Evolutionary conservation across 768 basidiomycete species (phyloP).

Genomic region (Royoungia palumana): DNA sequence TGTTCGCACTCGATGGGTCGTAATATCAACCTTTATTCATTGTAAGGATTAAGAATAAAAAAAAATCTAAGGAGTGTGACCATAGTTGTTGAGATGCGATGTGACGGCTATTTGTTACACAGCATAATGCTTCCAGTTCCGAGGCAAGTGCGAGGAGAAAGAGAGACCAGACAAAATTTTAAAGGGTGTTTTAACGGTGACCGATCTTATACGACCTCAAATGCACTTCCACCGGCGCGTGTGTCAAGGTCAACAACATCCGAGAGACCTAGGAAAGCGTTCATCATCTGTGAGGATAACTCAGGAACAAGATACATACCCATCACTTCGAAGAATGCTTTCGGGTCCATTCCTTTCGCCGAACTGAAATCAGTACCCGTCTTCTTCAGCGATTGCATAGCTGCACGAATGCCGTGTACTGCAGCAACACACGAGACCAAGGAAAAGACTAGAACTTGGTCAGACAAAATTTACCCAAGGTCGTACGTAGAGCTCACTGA

Average conservation of each 20-base stretch:
- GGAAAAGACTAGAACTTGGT: constrained; percentile 55
- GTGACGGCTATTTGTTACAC: constrained; percentile 20
- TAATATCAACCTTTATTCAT: constrained; percentile 13
- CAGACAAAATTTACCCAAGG: neutral
- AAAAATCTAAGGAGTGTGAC: constrained; percentile 21
- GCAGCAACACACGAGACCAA: constrained; percentile 74
- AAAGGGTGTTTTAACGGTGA: neutral
- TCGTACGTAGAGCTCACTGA: constrained; percentile 48
- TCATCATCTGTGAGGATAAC: neutral
- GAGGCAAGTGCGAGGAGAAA: neutral
- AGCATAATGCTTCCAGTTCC: constrained; percentile 6
- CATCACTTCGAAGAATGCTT: constrained; percentile 75
- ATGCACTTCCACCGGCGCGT: constrained; percentile 57
- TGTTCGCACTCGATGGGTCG: constrained; percentile 1
- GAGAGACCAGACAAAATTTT: neutral
- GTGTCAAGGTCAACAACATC: constrained; percentile 55
- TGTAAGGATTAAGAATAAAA: constrained; percentile 20
- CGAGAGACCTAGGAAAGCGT: constrained; percentile 40
- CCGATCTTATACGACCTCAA: constrained; percentile 42
- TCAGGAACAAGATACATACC: constrained; percentile 37
- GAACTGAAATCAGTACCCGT: constrained; percentile 70
- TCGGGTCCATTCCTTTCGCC: constrained; percentile 69
- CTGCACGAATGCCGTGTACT: constrained; percentile 73
- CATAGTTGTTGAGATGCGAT: constrained; percentile 11
- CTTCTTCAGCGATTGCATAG: constrained; percentile 71